A percentile compares a stretch with the other conserved stretches of the same genome.
These are phyloP conservation scores for Talaromyces adpressus DNA, from an alignment of 495 filamentous ascomycete species.

Conservation along the genomic window DNA sequence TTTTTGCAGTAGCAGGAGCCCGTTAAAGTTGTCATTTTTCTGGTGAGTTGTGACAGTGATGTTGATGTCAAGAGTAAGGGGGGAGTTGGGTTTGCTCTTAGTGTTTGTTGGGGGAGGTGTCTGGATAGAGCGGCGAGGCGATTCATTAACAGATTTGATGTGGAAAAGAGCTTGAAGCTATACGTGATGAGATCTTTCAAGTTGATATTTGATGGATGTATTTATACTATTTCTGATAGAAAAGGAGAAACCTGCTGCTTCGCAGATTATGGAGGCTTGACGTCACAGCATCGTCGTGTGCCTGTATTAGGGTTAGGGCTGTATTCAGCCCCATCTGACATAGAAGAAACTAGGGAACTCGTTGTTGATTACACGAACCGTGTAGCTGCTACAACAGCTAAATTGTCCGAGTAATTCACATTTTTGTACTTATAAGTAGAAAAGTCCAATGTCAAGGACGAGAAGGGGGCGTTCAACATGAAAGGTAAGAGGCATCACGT, in stretches of 20 bases:
- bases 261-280: not conserved
- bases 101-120: not conserved
- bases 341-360: too few species aligned
- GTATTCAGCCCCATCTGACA: too few species aligned
- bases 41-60: not conserved
- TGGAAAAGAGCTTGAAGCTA: not conserved
- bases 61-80: not conserved
- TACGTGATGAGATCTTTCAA: not conserved
- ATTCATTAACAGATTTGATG: not conserved
- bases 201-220: not conserved
- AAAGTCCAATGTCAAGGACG: not conserved
- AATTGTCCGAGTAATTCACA: not conserved
- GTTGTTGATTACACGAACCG: not conserved
- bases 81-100: not conserved
- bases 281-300: not conserved
- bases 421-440: not conserved
- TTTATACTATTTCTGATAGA: too few species aligned
- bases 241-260: not conserved
- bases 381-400: not conserved
- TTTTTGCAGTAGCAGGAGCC: slow-evolving; percentile 45
- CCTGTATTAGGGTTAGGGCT: not conserved
- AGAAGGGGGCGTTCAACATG: not conserved
- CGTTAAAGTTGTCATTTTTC: slow-evolving; percentile 17
- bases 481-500: not conserved
- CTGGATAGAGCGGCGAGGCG: not conserved